phyloP scores from a whole-genome alignment of 176 grass and related monocot genomes.

The Avena atlantica region DNA sequence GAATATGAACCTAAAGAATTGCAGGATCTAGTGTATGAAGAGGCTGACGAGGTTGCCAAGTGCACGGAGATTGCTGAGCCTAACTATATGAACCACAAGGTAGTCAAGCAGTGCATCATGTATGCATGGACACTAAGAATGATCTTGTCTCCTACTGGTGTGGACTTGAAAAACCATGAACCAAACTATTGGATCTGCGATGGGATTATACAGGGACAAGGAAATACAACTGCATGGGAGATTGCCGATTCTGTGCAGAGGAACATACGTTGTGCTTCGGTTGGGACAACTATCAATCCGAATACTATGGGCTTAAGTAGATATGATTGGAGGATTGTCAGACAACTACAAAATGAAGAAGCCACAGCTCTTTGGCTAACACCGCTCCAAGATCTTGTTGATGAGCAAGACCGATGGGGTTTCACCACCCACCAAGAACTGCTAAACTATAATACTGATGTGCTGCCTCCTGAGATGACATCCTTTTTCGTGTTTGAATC shows the following conservation, averaged over 20 bases:
- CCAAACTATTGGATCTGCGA: slow-evolving; percentile 12
- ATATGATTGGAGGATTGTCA: too few species aligned
- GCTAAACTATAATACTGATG: fast-evolving
- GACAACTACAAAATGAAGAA: too few species aligned
- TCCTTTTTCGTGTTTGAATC: too few species aligned
- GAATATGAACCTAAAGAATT: too few species aligned
- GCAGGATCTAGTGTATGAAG: background rate
- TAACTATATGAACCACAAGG: background rate
- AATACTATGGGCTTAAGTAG: too few species aligned
- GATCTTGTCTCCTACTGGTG: background rate
- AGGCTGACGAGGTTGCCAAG: background rate
- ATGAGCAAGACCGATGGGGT: background rate
- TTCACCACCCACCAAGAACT: fast-evolving
- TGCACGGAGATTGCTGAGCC: background rate
- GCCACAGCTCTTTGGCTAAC: too few species aligned
- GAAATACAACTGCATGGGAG: background rate
- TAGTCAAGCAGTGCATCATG: background rate
- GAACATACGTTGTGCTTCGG: background rate
- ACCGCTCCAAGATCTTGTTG: too few species aligned
- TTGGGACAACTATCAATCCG: too few species aligned
- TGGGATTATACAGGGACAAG: slow-evolving; percentile 18
- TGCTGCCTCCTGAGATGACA: background rate
- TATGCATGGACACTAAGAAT: background rate
- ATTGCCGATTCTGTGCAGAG: background rate
- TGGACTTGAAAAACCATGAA: background rate